These are phyloP conservation scores for Lachnellula hyalina DNA, from an alignment of 2,329 filamentous ascomycete genomes.

Conservation along the genomic window DNA sequence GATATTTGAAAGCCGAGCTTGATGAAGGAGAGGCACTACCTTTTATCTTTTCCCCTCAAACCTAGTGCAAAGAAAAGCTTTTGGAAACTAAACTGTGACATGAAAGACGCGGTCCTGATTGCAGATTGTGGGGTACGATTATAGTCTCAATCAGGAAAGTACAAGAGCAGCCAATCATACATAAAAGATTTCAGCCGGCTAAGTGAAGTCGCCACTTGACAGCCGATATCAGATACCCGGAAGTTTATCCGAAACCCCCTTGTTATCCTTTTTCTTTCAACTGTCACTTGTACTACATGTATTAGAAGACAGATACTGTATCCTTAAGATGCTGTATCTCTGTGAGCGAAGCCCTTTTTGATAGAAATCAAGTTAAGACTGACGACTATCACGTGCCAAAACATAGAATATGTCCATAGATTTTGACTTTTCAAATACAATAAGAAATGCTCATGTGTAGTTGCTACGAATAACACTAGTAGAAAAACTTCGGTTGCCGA, in stretches of 20 bases:
- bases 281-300: background rate
- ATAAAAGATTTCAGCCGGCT: background rate
- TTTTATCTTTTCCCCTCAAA: background rate
- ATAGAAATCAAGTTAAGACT: no score
- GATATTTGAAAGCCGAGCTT: background rate
- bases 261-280: conserved; percentile 28
- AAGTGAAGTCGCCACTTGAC: background rate
- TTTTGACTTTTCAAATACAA: no score
- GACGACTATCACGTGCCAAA: no score
- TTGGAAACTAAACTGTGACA: background rate
- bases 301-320: no score
- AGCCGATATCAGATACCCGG: background rate
- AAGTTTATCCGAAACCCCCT: conserved; percentile 22
- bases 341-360: no score
- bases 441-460: no score
- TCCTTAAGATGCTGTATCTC: background rate
- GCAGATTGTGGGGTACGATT: background rate
- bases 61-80: background rate
- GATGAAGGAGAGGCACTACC: background rate
- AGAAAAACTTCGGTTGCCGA: no score
- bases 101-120: no score
- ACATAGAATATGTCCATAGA: no score
- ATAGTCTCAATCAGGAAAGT: background rate
- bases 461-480: no score
- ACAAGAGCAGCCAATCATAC: background rate